Evolutionary conservation across 208 protist genomes (phyloP), one percentile per base, ranked within the genome.

Genomic region (Leishmania gerbilli): DNA sequence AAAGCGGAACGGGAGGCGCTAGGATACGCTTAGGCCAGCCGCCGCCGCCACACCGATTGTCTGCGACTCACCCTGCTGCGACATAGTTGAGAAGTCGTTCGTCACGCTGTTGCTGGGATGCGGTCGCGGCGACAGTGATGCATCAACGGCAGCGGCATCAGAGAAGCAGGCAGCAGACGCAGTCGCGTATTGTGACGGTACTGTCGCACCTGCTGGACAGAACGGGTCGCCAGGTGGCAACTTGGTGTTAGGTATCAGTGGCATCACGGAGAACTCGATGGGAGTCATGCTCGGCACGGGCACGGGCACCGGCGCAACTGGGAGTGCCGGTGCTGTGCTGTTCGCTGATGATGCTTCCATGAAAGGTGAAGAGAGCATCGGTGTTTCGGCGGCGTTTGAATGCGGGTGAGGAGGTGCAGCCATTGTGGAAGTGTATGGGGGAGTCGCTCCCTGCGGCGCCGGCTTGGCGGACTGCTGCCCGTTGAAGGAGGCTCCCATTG

Each of bases 201-300:
- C 84, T 9, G 79, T 72, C 42, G 93, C 90, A 49, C 92, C 92
- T 17, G 89, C 84, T 11, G 88, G 88, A 64, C 88, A 94, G 72
- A 95, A 94, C 5, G 92, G 88, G 37, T 79, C 82, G 19, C 90
- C 92, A 27, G 79, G 76, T 5, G 90, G 90, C 74, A 95, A 80
- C 62, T 74, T 75, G 53, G 78, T 87, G 79, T 89, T 90, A 58
- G 89, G 88, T 62, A 87, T 79, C 37, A 95, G 71, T 49, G 80
- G 88, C 77, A 91, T 82, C 31, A 88, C 81, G 40, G 40, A 79
- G 80, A 76, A 79, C 84, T 90, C 87, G 15, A 90, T 55, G 11
- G 87, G 77, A 2, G 77, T 77, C 42, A 81, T 69, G 31, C 55
- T 71, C 9, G 51, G 67, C 47, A 69, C 71, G 7, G 65, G 51